Conservation (phyloP, 345 rosid genomes). For the Cardamine chenopodiifolia region DNA sequence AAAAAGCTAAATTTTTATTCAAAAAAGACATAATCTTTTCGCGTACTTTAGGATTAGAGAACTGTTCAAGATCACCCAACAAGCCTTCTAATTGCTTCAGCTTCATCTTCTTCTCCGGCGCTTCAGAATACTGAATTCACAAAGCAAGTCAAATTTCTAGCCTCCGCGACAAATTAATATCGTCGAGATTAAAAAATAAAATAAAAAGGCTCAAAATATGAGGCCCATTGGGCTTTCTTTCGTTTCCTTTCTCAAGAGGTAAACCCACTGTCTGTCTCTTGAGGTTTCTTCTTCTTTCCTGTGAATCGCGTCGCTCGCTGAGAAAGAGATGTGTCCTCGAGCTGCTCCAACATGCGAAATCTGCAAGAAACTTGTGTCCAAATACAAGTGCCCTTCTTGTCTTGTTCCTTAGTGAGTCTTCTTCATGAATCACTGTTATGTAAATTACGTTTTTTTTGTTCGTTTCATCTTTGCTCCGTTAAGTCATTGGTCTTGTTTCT, state of each 20-base stretch:
- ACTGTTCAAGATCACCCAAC: constrained; percentile 71
- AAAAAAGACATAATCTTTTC: neutral
- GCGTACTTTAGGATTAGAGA: constrained; percentile 74
- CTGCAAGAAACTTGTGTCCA: constrained; percentile 62
- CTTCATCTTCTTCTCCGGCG: constrained; percentile 60
- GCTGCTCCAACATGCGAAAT: constrained; percentile 52
- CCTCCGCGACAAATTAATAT: neutral
- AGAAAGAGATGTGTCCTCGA: constrained; percentile 41
- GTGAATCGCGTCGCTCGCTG: neutral
- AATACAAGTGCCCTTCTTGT: constrained; percentile 85
- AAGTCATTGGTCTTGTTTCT: constrained; percentile 9
- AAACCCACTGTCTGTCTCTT: neutral
- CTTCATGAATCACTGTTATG: neutral
- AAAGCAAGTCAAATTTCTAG: neutral
- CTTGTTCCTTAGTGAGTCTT: constrained; percentile 68
- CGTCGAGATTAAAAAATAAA: neutral
- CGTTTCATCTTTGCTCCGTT: neutral
- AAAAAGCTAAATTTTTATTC: neutral
- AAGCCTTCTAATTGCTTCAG: constrained; percentile 86
- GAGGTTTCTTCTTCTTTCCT: constrained; percentile 1
- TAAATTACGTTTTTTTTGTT: neutral
- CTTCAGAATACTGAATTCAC: neutral
- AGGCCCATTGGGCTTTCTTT: constrained; percentile 35
- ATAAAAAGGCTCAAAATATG: neutral
- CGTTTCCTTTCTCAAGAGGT: neutral